These are phyloP conservation scores for Pisolithus orientalis DNA, from an alignment of 768 basidiomycete genomes.

Conservation along the genomic window DNA sequence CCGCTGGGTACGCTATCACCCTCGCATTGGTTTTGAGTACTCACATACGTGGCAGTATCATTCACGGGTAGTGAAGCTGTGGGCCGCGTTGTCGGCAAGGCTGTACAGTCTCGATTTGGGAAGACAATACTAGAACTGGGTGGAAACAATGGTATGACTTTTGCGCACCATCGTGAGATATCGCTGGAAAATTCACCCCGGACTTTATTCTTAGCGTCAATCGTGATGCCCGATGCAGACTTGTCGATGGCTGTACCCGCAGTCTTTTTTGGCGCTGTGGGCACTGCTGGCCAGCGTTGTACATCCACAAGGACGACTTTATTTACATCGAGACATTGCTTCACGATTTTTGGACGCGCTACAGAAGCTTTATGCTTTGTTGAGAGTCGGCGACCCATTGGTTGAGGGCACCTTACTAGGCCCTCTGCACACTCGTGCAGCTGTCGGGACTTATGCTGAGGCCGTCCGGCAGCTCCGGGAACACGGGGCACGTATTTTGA, in stretches of 20 bases:
- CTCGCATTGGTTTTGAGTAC: conserved; percentile 1
- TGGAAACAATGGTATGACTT: conserved; percentile 80
- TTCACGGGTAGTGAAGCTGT: conserved; percentile 93
- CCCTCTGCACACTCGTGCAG: conserved; percentile 71
- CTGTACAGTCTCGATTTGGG: conserved; percentile 83
- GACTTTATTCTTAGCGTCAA: conserved; percentile 53
- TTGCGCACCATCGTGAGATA: conserved; percentile 10
- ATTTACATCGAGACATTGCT: conserved; percentile 79
- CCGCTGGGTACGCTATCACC: conserved; percentile 56
- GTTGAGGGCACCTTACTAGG: conserved; percentile 69
- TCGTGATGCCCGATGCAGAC: conserved; percentile 93
- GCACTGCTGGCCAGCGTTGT: conserved; percentile 71
- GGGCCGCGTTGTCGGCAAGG: conserved; percentile 82
- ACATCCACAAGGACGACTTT: conserved; percentile 91
- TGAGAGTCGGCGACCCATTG: conserved; percentile 85
- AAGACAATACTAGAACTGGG: conserved; percentile 88
- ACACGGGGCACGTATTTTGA: conserved; percentile 70
- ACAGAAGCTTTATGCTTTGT: conserved; percentile 60
- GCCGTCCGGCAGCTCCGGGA: conserved; percentile 57
- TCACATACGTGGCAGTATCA: conserved; percentile 50
- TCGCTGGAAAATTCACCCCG: conserved; percentile 11
- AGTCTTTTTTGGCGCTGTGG: conserved; percentile 91
- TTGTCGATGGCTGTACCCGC: conserved; percentile 83
- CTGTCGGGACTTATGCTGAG: conserved; percentile 56
- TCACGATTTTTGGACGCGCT: conserved; percentile 70